Evolutionary conservation across 1,139 yeast genomes (phyloP), one percentile per base, ranked within the genome.

Genomic region (Magnusiomyces paraingens): DNA sequence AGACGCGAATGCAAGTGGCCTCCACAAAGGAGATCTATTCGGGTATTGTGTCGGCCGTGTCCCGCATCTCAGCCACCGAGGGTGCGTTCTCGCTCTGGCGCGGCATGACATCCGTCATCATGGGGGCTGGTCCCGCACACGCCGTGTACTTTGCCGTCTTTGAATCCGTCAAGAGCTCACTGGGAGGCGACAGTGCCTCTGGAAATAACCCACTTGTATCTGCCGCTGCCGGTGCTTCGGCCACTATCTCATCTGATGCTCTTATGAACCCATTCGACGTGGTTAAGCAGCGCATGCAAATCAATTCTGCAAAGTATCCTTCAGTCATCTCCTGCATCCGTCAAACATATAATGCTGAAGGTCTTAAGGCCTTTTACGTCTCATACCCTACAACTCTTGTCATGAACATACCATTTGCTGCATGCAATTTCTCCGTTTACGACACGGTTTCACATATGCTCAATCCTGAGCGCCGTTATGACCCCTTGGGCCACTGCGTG

Each of bases 51-150:
- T 74, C 79, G 53, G 82, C 91, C 29, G 83, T 90, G 52, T 77
- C 89, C 21, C 79, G 79, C 62, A 90, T 93, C 56, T 78, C 90
- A 18, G 81, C 96, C 15, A 77, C 86, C n/a, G 99, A 93, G 69
- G 99, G 99, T 1, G 87, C 94, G 2, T 69, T 81, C 56, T 87
- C 96, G 1, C 78, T 91, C 47, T 93, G 98, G 96, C 78, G 95
- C 66, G 99, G 99, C 57, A 90, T 93, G 38, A 84, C 93, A 15
- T 87, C 96, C 1, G 96, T 94, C 59, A 83, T 91, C 11, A 68
- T 93, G 59, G 99, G 99, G 46, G 98, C 99, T n/a, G 99, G 99
- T 3, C 99, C 99, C 1, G 98, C 99, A 10, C 99, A 93, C 72
- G 99, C 99, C 1, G 87, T 94, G 15, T 94, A 94, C 72, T 93